Conservation (phyloP, 805 yeast species). For the Candida odintsovae region DNA sequence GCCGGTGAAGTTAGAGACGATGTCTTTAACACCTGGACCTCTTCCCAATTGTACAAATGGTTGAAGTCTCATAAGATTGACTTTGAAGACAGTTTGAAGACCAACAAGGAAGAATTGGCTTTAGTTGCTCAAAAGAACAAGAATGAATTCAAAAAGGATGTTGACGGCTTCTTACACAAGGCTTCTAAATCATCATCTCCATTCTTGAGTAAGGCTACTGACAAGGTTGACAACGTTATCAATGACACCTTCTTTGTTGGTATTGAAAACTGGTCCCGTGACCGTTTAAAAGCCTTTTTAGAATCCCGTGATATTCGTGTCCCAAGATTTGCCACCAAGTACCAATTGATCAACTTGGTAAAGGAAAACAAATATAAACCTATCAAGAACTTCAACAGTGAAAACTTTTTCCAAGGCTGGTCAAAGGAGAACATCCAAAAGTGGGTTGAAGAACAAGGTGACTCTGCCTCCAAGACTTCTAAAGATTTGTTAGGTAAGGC, state of each 20-base stretch:
- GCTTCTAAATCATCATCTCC: constrained; percentile 30
- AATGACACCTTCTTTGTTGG: constrained; percentile 42
- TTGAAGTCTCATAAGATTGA: constrained; percentile 39
- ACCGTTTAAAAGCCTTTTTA: constrained; percentile 36
- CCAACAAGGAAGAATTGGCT: constrained; percentile 31
- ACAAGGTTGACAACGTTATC: constrained; percentile 29
- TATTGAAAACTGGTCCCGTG: constrained; percentile 42
- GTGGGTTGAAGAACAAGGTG: constrained; percentile 33
- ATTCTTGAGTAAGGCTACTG: constrained; percentile 27
- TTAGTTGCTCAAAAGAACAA: constrained; percentile 30
- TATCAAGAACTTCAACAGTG: constrained; percentile 24
- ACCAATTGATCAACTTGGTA: constrained; percentile 34
- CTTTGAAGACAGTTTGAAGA: constrained; percentile 28
- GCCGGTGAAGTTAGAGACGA: constrained; percentile 36
- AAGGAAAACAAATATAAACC: constrained; percentile 33
- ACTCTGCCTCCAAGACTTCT: constrained; percentile 18
- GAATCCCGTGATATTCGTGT: constrained; percentile 34
- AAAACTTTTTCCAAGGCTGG: constrained; percentile 32
- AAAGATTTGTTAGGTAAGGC: constrained; percentile 19
- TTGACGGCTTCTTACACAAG: constrained; percentile 30
- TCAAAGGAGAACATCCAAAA: constrained; percentile 32
- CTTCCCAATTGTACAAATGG: constrained; percentile 51
- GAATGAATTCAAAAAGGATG: constrained; percentile 32
- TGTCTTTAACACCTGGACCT: constrained; percentile 46
- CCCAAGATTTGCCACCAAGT: constrained; percentile 34